These are phyloP conservation scores for Oenanthe javanica DNA, from an alignment of 140 eudicot species.

Conservation along the genomic window DNA sequence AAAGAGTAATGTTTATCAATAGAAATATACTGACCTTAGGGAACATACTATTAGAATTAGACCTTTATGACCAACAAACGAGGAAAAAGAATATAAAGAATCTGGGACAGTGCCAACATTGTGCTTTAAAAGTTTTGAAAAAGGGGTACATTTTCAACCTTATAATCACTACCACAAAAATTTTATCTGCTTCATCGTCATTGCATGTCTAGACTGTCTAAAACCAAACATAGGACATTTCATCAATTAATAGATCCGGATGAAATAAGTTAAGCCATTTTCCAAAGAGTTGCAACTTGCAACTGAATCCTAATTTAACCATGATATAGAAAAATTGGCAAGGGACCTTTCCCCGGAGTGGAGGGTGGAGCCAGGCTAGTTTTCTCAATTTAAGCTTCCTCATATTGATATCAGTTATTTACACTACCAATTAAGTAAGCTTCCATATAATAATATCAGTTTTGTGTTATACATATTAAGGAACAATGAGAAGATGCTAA, in stretches of 20 bases:
- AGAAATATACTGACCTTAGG: not conserved
- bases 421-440: not conserved
- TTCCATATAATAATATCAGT: not conserved
- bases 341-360: not conserved
- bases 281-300: not conserved
- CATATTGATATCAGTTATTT: not conserved
- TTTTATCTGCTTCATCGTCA: not conserved
- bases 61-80: not conserved
- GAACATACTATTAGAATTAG: not conserved
- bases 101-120: not conserved
- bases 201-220: not conserved
- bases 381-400: not conserved
- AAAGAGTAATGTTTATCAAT: not conserved
- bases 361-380: not conserved
- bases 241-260: not conserved
- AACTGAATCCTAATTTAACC: not conserved
- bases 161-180: not conserved
- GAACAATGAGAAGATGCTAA: not conserved
- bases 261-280: not conserved
- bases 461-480: not conserved
- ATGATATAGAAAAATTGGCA: not conserved
- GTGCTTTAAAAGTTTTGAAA: not conserved
- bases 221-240: not conserved
- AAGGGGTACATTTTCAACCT: not conserved
- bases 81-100: not conserved